These are phyloP conservation scores for Baudoinia panamericana DNA, from an alignment of 495 filamentous ascomycete species.

Conservation along the genomic window DNA sequence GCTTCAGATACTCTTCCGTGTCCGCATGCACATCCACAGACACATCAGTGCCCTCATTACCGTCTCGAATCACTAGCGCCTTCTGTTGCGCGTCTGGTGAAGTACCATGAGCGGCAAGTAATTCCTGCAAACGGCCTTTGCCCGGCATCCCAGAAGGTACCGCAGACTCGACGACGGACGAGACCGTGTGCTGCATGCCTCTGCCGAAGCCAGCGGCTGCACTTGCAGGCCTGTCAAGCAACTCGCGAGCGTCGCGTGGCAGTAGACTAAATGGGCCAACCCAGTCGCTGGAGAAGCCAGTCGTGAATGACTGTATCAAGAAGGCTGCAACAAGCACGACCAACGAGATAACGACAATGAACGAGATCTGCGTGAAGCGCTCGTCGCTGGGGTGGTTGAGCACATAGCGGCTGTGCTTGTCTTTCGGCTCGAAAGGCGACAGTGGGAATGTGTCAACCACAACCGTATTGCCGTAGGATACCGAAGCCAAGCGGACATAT, in stretches of 20 bases:
- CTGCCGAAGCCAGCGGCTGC: constrained; percentile 3
- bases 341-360: constrained; percentile 41
- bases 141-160: background rate
- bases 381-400: constrained; percentile 44
- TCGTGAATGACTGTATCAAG: constrained; percentile 48
- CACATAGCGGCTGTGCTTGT: constrained; percentile 52
- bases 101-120: background rate
- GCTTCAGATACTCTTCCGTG: constrained; percentile 31
- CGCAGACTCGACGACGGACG: constrained; percentile 1
- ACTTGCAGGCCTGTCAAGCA: constrained; percentile 21
- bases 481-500: constrained; percentile 68
- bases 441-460: constrained; percentile 77
- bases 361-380: constrained; percentile 34
- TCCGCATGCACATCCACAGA: constrained; percentile 25
- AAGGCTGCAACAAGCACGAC: constrained; percentile 44
- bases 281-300: constrained; percentile 48
- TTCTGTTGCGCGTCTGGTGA: background rate
- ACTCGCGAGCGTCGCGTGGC: constrained; percentile 22
- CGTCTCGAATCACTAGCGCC: constrained; percentile 18
- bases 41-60: constrained; percentile 4
- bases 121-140: constrained; percentile 5
- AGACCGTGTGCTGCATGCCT: constrained; percentile 10
- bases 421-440: constrained; percentile 33
- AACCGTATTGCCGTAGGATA: constrained; percentile 71
- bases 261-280: constrained; percentile 38